Evolutionary conservation across 1,139 yeast genomes (phyloP), one percentile per base, ranked within the genome.

Genomic region (Debaryomyces nepalensis): DNA sequence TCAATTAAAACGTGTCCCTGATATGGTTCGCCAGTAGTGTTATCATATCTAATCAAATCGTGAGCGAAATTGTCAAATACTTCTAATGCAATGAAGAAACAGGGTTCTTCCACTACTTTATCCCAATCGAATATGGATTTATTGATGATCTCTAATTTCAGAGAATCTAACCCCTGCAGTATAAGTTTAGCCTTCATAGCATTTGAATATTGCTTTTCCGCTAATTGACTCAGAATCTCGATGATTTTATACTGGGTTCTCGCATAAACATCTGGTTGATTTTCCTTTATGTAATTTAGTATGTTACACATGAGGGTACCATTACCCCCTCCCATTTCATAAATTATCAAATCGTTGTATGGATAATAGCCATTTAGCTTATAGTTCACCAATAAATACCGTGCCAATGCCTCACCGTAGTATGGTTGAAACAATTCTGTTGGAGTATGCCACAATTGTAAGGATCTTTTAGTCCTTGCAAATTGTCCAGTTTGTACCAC

Each of bases 291-390:
- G 57, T 75, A 88, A 54, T 82, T 83, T 51, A 88, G 64, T n/a
- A 88, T 78, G 55, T 88, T 84, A 45, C 79, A 64, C 96, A 88
- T 88, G 44, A 88, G 63, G 0, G 96, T 88, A 41, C 96, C 96
- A 55, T 88, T 88, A 50, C 96, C 96, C 26, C 93, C 96, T 44
- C 96, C 96, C 76, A 87, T 81, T 64, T 89, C 97, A 62, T 87
- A 89, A 10, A 88, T 85, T 5, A 82, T 71, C 38, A 88, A 68
- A 52, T 84, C 89, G 26, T 77, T 67, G 51, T 80, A 79, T 0
- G 88, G 87, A 49, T 78, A 82, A 26, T 53, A 48, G n/a, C 81
- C 72, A 43, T 82, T 81, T 42, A 81, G 60, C 56, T 83, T 82
- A 60, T 84, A 85, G 56, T 84, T 82, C n/a, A 80, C 80, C 35